A percentile compares a stretch with the other conserved stretches of the same genome.
These are phyloP conservation scores for Litsea cubeba DNA, from an alignment of 164 flowering plant species.

Conservation along the genomic window DNA sequence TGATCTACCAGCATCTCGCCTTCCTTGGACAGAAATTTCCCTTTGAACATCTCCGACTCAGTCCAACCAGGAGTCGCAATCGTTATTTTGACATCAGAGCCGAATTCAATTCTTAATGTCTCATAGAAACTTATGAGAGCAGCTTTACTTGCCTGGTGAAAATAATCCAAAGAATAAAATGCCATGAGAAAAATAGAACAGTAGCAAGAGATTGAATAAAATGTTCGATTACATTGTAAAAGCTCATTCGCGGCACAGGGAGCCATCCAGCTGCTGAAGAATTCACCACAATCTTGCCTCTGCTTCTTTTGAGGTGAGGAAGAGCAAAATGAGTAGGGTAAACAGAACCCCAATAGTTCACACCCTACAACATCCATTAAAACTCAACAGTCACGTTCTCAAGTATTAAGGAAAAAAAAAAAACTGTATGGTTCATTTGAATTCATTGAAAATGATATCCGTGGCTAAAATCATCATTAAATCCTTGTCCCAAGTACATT, in stretches of 20 bases:
- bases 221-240: conserved; percentile 35
- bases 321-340: conserved; percentile 40
- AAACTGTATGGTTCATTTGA: no score
- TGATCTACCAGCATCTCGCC: conserved; percentile 7
- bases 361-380: conserved; percentile 25
- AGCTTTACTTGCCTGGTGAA: conserved; percentile 15
- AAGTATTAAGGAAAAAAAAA: no score
- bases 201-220: not conserved
- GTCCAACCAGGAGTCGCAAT: conserved; percentile 14
- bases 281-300: conserved; percentile 41
- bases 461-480: no score
- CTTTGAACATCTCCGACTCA: conserved; percentile 14
- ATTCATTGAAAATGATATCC: no score
- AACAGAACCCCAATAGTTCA: conserved; percentile 60
- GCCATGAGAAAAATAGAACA: no score
- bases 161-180: not conserved
- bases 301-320: conserved; percentile 42
- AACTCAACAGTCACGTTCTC: no score
- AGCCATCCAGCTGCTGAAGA: conserved; percentile 38
- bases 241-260: conserved; percentile 31
- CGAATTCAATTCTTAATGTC: conserved; percentile 14
- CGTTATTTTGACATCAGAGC: conserved; percentile 6
- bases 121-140: conserved; percentile 13
- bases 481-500: no score
- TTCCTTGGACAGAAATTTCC: conserved; percentile 7